Conservation (phyloP, 176 grass and related monocot genomes). For the sorghum (Sorghum bicolor) region Sorghum_bicolor_NCBIv3 NC_012877.2:56483001-56483500, state of each 20-base stretch:
- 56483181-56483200: conserved; percentile 35
- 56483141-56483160: background rate
- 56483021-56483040: background rate
- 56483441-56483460: conserved; percentile 18
- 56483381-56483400: conserved; percentile 29
- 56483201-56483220: conserved; percentile 22
- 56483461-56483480: conserved; percentile 10
- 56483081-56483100: conserved; percentile 32
- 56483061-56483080: conserved; percentile 26
- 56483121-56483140: conserved; percentile 28
- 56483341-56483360: conserved; percentile 38
- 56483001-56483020: conserved; percentile 13
- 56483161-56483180: background rate
- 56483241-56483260: background rate
- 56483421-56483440: conserved; percentile 25
- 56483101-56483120: conserved; percentile 54
- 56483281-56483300: background rate
- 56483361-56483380: conserved; percentile 22
- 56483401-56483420: conserved; percentile 32
- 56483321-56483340: conserved; percentile 33
- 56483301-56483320: background rate
- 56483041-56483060: background rate
- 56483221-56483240: conserved; percentile 25
- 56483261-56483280: conserved; percentile 15
- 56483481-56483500: conserved; percentile 4